These are phyloP conservation scores for Nothopassalora personata DNA, from an alignment of 2,329 filamentous ascomycete genomes.

Conservation along the genomic window DNA sequence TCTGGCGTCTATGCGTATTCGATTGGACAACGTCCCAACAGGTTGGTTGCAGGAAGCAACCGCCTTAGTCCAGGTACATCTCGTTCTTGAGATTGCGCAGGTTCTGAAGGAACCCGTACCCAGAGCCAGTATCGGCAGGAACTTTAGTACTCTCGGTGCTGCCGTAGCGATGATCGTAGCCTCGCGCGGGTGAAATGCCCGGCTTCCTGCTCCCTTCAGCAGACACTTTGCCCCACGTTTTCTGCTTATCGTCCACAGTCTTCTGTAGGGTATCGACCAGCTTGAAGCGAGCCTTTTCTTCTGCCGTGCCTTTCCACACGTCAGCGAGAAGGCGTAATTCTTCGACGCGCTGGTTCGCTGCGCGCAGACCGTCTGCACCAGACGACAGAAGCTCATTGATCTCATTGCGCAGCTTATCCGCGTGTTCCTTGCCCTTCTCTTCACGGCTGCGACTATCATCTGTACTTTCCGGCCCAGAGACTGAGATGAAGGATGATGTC, in stretches of 20 bases:
- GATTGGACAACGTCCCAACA: not conserved
- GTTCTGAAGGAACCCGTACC: slow-evolving; percentile 49
- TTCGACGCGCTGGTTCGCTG: slow-evolving; percentile 68
- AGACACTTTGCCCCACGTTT: slow-evolving; percentile 36
- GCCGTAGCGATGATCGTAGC: slow-evolving; percentile 28
- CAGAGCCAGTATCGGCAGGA: slow-evolving; percentile 31
- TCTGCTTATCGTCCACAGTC: slow-evolving; percentile 70
- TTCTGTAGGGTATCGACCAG: slow-evolving; percentile 78
- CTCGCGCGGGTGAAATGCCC: slow-evolving; percentile 18
- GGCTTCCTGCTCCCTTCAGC: slow-evolving; percentile 10
- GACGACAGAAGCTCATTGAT: slow-evolving; percentile 60
- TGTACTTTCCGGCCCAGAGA: slow-evolving; percentile 68
- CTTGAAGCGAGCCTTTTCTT: slow-evolving; percentile 76
- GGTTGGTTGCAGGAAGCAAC: not conserved
- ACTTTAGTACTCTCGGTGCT: slow-evolving; percentile 22
- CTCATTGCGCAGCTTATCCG: slow-evolving; percentile 64
- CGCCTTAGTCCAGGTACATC: slow-evolving; percentile 23
- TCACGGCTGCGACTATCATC: slow-evolving; percentile 61
- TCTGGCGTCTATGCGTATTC: not conserved
- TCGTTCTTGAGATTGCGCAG: slow-evolving; percentile 43
- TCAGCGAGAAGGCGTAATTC: slow-evolving; percentile 67
- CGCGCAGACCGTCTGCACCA: slow-evolving; percentile 62
- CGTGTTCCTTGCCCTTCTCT: slow-evolving; percentile 80
- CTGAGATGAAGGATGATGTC: slow-evolving; percentile 79
- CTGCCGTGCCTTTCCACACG: slow-evolving; percentile 95